These are phyloP conservation scores for Salix viminalis DNA, from an alignment of 345 rosid genomes.

Conservation along the genomic window DNA sequence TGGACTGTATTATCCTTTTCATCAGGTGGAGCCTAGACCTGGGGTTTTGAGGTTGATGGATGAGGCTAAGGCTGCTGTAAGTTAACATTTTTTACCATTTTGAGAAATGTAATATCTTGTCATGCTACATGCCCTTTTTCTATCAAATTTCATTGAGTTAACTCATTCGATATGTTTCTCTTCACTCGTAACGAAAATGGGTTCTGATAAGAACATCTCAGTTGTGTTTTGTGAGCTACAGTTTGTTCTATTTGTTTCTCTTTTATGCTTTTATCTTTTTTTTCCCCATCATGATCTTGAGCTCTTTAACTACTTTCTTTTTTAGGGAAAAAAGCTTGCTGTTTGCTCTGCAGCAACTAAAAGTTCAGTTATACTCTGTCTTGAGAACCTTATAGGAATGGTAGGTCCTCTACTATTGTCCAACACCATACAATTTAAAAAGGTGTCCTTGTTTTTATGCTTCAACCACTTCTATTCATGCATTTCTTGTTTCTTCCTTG, in stretches of 20 bases:
- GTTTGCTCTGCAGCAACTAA: constrained; percentile 98
- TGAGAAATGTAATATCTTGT: not conserved
- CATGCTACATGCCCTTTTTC: not conserved
- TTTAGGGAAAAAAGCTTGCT: constrained; percentile 71
- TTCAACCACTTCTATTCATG: not conserved
- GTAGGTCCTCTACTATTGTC: constrained; percentile 30
- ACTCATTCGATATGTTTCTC: not conserved
- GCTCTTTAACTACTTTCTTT: not conserved
- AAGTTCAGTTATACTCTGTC: constrained; percentile 90
- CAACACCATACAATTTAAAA: not conserved
- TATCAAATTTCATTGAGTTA: not conserved
- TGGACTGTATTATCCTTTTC: constrained; percentile 8
- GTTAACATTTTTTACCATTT: constrained; percentile 9
- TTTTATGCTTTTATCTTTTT: not conserved
- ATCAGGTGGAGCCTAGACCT: constrained; percentile 84
- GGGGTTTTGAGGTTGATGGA: constrained; percentile 93
- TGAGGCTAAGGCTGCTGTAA: constrained; percentile 87
- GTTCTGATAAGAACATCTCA: not conserved
- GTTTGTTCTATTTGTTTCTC: not conserved
- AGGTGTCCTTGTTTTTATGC: not conserved
- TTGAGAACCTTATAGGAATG: constrained; percentile 75
- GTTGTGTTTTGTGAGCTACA: not conserved
- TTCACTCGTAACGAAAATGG: not conserved
- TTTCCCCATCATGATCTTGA: not conserved
- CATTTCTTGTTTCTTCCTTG: constrained; percentile 4